Conservation (phyloP, 2,329 filamentous ascomycete species). For the Purpureocillium takamizusanense region DNA sequence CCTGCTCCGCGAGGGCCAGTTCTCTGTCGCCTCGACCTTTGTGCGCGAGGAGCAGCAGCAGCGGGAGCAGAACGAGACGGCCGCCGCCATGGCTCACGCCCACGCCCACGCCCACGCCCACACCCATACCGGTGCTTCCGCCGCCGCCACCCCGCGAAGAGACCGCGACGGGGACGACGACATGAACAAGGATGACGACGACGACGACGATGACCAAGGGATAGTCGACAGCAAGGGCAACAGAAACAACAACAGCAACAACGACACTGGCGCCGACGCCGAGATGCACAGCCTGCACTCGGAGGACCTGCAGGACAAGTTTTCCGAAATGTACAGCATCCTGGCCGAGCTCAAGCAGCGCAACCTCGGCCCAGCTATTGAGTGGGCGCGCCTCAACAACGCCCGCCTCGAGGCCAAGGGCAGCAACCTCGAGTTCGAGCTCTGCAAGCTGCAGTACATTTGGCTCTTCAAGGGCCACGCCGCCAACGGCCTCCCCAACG, state of each 20-base stretch:
- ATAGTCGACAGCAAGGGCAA: slow-evolving; percentile 20
- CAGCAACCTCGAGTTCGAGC: slow-evolving; percentile 91
- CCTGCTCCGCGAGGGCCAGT: slow-evolving; percentile 87
- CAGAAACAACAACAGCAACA: slow-evolving; percentile 22
- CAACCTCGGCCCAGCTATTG: slow-evolving; percentile 75
- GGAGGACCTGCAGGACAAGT: slow-evolving; percentile 64
- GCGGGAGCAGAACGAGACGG: slow-evolving; percentile 10
- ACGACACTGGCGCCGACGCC: slow-evolving; percentile 9
- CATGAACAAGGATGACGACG: slow-evolving; percentile 19
- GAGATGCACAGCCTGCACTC: slow-evolving; percentile 18
- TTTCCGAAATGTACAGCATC: slow-evolving; percentile 85
- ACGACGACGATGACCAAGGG: not conserved
- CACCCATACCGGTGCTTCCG: too few relatives aligned
- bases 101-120: too few relatives aligned
- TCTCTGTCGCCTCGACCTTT: slow-evolving; percentile 78
- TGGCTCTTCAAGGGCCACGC: slow-evolving; percentile 67
- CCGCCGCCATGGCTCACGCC: slow-evolving; percentile 7
- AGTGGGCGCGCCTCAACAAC: slow-evolving; percentile 71
- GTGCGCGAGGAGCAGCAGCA: slow-evolving; percentile 56
- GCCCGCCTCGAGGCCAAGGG: slow-evolving; percentile 66
- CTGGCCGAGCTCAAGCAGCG: slow-evolving; percentile 65
- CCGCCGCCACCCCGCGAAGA: slow-evolving; percentile 14
- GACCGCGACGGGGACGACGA: slow-evolving; percentile 23
- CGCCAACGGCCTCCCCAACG: slow-evolving; percentile 46
- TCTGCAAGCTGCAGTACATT: slow-evolving; percentile 81